A percentile compares a stretch with the other conserved stretches of the same genome.
Evolutionary conservation across 805 yeast genomes (phyloP).

Genomic region (Torulaspora quercuum): DNA sequence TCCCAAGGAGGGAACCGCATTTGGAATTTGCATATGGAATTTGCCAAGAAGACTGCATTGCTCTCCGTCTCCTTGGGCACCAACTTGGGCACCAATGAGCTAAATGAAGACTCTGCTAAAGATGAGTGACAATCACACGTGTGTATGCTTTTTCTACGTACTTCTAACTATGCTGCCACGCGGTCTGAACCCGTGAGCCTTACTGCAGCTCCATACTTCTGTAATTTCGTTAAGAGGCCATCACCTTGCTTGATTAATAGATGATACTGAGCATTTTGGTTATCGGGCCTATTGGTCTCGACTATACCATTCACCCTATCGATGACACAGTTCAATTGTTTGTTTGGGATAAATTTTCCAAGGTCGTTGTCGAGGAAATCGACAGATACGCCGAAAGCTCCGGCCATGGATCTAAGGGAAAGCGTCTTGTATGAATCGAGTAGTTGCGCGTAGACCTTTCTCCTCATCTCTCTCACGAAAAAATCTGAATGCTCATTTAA

Average conservation of each 20-base stretch:
- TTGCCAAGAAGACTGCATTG: too few species aligned
- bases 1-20: too few species aligned
- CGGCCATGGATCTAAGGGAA: conserved; percentile 89
- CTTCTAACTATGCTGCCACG: conserved; percentile 38
- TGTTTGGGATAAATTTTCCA: conserved; percentile 86
- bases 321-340: conserved; percentile 90
- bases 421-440: conserved; percentile 91
- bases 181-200: conserved; percentile 89
- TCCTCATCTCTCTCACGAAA: conserved; percentile 87
- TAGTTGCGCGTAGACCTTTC: conserved; percentile 90
- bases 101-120: not conserved
- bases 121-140: too few species aligned
- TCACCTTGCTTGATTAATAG: conserved; percentile 88
- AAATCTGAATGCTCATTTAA: conserved; percentile 74
- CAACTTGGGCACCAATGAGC: too few species aligned
- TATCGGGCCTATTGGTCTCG: conserved; percentile 94
- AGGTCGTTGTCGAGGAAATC: conserved; percentile 85
- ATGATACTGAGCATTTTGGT: conserved; percentile 92
- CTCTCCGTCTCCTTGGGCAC: too few species aligned
- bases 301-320: conserved; percentile 94
- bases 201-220: conserved; percentile 96
- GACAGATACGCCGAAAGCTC: conserved; percentile 82
- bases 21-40: too few species aligned
- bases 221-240: conserved; percentile 84
- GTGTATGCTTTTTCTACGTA: too few species aligned